Evolutionary conservation across 441 rosid species (phyloP).

Genomic region (Rhodomyrtus psidioides): DNA sequence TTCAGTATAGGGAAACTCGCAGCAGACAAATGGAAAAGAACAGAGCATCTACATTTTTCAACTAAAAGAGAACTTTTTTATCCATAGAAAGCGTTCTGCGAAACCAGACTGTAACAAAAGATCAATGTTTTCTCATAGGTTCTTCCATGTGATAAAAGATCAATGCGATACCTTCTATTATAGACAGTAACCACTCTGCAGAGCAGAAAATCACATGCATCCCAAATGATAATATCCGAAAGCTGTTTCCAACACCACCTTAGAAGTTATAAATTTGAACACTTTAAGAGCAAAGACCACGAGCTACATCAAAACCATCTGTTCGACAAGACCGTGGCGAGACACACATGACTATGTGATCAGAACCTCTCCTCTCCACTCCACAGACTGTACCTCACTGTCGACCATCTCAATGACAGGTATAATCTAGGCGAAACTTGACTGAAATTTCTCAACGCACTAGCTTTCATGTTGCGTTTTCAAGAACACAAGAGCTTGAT

Average conservation of each 20-base stretch:
- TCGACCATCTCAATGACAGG: background rate
- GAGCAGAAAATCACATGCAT: background rate
- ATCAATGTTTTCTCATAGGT: background rate
- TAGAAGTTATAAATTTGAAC: background rate
- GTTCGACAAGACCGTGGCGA: background rate
- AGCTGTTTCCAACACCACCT: background rate
- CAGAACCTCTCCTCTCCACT: background rate
- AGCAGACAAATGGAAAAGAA: background rate
- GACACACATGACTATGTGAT: background rate
- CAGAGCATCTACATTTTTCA: background rate
- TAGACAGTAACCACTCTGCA: background rate
- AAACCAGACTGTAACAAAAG: background rate
- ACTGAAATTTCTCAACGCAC: background rate
- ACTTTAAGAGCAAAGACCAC: background rate
- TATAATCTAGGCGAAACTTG: background rate
- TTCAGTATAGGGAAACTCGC: background rate
- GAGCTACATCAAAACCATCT: background rate
- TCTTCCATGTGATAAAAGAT: background rate
- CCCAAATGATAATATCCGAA: background rate
- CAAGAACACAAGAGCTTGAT: background rate
- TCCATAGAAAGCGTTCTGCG: background rate
- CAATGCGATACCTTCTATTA: background rate
- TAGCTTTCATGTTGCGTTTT: background rate
- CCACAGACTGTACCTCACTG: background rate
- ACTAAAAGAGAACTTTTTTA: background rate